Base-by-base conservation (phyloP, 192 early-diverging fungal genomes). In the Backusella australiensis region DNA sequence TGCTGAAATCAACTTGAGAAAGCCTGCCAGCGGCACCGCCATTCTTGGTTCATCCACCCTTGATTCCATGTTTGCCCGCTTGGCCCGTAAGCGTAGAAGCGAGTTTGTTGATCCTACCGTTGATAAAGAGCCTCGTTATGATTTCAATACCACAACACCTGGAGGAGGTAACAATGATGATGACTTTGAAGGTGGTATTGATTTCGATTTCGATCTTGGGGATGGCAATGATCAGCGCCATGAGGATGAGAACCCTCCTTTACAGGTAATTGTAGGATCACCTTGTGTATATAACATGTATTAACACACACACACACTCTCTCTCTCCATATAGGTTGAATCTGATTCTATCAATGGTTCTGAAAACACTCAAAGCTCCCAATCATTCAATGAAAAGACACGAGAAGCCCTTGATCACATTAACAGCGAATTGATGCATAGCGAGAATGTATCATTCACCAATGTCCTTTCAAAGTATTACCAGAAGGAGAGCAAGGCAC, bases 401-500 rank as follows among this genome's bases (percentile, higher is more conserved):
- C n/a, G 26, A 4, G 26, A 5, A 6, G 41, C 69, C 1, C 41
- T 71, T 21, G 26, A 38, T 21, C 38, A 26, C 1, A 29, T 71
- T 38, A 46, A 49, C n/a, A 46, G 15, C 1, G 17, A 71, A 23
- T 46, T 71, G 41, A 41, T 38, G 23, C 8, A 23, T 29, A 12
- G 26, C 5, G 23, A 26, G 9, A 71, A 23, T 14, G 69, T 71
- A 0, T 42, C 38, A 26, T 71, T 71, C 36, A 42, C 11, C 21
- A 53, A 39, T 29, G 35, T 80, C 14, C 23, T 73, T 74, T 71
- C 81, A 71, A 76, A 80, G 23, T 84, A 86, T 44, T 84, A 82
- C 15, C 89, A 86, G 38, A 87, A 92, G 32, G 75, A 85, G 11
- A 93, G 93, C 69, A 93, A 94, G 15, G 95, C 91, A 35, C 89